Percentiles rank a stretch among this genome's conserved stretches.
phyloP scores from a whole-genome alignment of 495 filamentous ascomycete genomes.

The Neurospora hispaniola region DNA sequence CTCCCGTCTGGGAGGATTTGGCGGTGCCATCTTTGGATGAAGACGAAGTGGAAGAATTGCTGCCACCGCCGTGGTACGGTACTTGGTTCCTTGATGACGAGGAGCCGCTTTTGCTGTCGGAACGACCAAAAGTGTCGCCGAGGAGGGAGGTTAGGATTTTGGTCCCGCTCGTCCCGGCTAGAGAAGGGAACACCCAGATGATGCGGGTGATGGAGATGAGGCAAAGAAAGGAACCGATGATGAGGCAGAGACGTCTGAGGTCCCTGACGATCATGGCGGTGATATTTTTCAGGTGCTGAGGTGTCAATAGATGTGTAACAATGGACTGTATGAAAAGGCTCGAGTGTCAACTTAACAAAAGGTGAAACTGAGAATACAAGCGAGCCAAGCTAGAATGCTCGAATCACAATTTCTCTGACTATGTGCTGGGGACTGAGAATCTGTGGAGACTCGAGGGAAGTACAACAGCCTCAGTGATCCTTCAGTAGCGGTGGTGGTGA shows the following conservation, averaged over 20 bases:
- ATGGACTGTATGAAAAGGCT: background rate
- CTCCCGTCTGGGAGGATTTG: no score
- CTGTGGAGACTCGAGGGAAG: background rate
- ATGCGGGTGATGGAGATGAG: slow-evolving; percentile 15
- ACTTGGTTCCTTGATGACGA: background rate
- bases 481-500: background rate
- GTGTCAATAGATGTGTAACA: background rate
- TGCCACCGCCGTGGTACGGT: background rate
- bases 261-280: slow-evolving; percentile 23
- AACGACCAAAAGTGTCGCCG: background rate
- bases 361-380: background rate
- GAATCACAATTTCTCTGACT: background rate
- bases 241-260: slow-evolving; percentile 19
- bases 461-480: background rate
- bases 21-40: background rate
- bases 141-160: slow-evolving; percentile 5
- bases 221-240: slow-evolving; percentile 14
- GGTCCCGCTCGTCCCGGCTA: background rate
- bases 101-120: background rate
- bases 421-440: background rate
- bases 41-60: background rate
- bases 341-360: background rate
- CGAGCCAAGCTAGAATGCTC: background rate
- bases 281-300: background rate
- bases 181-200: slow-evolving; percentile 9